Base-by-base conservation (phyloP, 257 asterid species). In the Solanum lignicaule region DNA sequence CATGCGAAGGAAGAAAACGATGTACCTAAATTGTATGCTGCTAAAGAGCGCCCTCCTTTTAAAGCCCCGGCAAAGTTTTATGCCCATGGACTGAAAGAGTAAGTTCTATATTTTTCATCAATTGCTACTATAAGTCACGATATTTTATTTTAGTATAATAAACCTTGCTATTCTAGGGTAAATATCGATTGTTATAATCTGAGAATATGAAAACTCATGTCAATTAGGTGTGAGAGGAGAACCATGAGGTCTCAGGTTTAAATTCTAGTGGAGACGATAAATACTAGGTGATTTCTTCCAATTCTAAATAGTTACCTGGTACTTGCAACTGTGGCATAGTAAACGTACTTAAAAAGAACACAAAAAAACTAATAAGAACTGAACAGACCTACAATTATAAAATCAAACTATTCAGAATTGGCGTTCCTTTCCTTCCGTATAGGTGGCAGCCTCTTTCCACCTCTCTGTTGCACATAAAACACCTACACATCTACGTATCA, bases 61-160 rank as follows among this genome's bases (percentile, higher is more conserved):
- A 92, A 87, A 88, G 98, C 99, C 87, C 83, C 97, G 0, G 46
- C 87, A 0, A 96, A 94, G 93, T 90, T 89, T 87, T 96, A 96
- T 88, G 94, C 93, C 72, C 98, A 95, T 87, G 99, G 98, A 83
- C 88, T 96, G 69, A 96, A 90, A 89, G 95, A 93, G 99, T 96
- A 92, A n/a, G 97, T 79, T 9, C 43, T 55, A 16, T 35, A 13
- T 60, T 62, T 84, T 0, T 25, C 32, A 13, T 83, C 33, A 13
- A 16, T 25, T 41, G 14, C 84, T 78, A 25, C 84, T 2, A 0
- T 41, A 41, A 78, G 5, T 8, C 36, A 41, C 16, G 25, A 15
- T 41, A 2, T 3, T 15, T 25, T 78, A 15, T 23, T 48, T 16
- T 5, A 41, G 36, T 7, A 14, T 41, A 78, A 25, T 7, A 78